These are phyloP conservation scores for Trypanosoma cruzi DNA, from an alignment of 208 protist species.

Conservation along the genomic window DNA sequence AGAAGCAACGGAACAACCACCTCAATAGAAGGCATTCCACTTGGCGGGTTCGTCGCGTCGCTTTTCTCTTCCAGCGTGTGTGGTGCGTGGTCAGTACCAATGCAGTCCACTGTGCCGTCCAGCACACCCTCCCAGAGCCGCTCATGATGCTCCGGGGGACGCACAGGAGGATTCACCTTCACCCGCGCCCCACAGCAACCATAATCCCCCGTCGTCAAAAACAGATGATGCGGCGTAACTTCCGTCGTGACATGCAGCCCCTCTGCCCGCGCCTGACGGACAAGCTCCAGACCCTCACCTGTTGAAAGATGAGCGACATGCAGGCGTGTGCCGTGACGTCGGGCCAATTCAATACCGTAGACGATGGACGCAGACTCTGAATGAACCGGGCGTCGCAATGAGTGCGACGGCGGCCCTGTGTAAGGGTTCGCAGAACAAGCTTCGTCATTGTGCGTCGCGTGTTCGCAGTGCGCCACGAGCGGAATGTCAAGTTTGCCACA, in stretches of 20 bases:
- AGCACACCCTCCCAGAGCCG: constrained; percentile 89
- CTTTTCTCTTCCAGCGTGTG: constrained; percentile 92
- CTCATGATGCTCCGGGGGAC: constrained; percentile 71
- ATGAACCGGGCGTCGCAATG: constrained; percentile 70
- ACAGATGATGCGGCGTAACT: constrained; percentile 93
- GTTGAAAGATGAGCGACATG: constrained; percentile 93
- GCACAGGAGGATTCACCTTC: constrained; percentile 91
- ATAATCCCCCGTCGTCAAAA: constrained; percentile 84
- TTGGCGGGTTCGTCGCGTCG: constrained; percentile 63
- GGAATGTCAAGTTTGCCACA: constrained; percentile 70
- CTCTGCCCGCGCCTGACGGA: constrained; percentile 65
- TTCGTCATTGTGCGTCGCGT: constrained; percentile 73
- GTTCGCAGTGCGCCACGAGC: constrained; percentile 91
- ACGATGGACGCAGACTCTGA: constrained; percentile 68
- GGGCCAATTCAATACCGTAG: constrained; percentile 70
- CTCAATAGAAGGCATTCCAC: constrained; percentile 94
- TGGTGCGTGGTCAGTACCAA: constrained; percentile 95
- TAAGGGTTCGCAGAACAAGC: constrained; percentile 65
- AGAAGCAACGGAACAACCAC: constrained; percentile 92
- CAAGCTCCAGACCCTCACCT: constrained; percentile 74
- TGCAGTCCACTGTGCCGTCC: constrained; percentile 91
- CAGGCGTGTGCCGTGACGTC: constrained; percentile 61
- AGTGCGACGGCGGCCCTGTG: constrained; percentile 64
- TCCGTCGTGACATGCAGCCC: constrained; percentile 86
- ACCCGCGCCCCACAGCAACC: constrained; percentile 59